Base-by-base conservation (phyloP, 768 basidiomycete genomes). In the Cubamyces lactineus region DNA sequence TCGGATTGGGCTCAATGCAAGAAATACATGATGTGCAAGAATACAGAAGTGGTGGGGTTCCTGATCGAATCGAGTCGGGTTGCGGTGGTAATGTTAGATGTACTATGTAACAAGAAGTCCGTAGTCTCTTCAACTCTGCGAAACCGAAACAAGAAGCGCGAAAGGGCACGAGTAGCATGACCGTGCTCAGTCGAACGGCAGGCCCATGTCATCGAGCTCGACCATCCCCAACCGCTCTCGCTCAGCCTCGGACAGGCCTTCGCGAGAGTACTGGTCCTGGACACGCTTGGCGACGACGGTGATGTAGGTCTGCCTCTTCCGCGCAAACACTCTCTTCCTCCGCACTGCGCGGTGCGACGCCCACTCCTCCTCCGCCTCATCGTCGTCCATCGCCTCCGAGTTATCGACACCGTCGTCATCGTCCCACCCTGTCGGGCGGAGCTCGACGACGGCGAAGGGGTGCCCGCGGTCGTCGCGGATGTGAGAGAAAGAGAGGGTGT, bases 371-470 rank as follows among this genome's bases (percentile, higher is more conserved):
- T 19, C 53, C 38, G 17, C 19, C 12, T 13, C 43, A n/a, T 19
- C 28, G 24, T 24, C 30, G 5, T 17, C 45, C 30, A 19, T n/a
- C 45, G 13, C 28, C 46, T 23, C 46, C 40, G n/a, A n/a, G n/a
- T n/a, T n/a, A n/a, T 12, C 21, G 24, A 28, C 28, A 28, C 28
- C 28, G 28, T 11, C 47, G 23, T 11, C 48, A 21, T 19, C 42
- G 5, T 13, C 34, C 26, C 40, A 45, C 13, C 56, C 56, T 13
- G 57, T 34, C 11, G 51, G 39, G 15, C 62, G 62, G 40, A 63
- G 51, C 43, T 63, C 62, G 62, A 63, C 39, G 24, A 63, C 62
- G 56, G 52, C 56, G 46, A 63, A 63, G 19, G 62, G 62, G 40
- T 21, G 23, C 15, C 62, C 62, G 52, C 39, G 24, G 57, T 63